Evolutionary conservation across 1,284 basidiomycete genomes (phyloP), one percentile per base, ranked within the genome.

Genomic region (Thecaphora thlaspeos): DNA sequence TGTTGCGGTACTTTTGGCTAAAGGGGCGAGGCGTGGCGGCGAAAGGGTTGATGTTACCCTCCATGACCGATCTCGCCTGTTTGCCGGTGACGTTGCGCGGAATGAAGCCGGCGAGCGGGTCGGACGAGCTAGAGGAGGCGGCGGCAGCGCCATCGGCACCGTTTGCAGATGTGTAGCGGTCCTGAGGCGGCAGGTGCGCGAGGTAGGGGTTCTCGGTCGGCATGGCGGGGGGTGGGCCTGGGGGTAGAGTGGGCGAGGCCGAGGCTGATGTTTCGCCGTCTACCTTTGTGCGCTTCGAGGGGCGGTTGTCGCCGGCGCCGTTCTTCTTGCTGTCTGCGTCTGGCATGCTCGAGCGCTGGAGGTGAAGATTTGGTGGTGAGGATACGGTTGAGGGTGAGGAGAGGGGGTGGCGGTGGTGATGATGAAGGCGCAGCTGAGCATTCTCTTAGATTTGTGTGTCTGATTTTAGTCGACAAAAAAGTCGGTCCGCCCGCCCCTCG

Each of bases 41-140:
- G 81, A 97, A 98, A 0, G 93, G 90, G 76, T 97, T 97, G 47
- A 87, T 69, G 43, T 90, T 85, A 62, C 89, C 86, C 68, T 89
- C 87, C 84, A 93, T 82, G 38, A 87, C 88, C 50, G 81, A 81
- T 55, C 85, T 84, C 21, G 87, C 89, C 80, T 91, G 86, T 5
- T 82, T 80, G 5, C 84, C 87, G 0, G 81, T 84, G n/a, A 92
- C 88, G 64, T 84, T 85, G 54, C 91, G 82, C 1, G 89, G 87
- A 34, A 90, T 78, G 66, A 91, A 87, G 15, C 90, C 91, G 71
- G 83, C 84, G 8, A 94, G 79, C 8, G 89, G 88, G 57, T 82
- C 75, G n/a, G 65, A 55, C 8, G 50, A 36, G 22, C 50, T 40
- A 2, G 53, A 43, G n/a, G 46, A 48, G 34, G 52, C 51, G 15